These are phyloP conservation scores for Candida chauliodis DNA, from an alignment of 805 yeast genomes.

Conservation along the genomic window DNA sequence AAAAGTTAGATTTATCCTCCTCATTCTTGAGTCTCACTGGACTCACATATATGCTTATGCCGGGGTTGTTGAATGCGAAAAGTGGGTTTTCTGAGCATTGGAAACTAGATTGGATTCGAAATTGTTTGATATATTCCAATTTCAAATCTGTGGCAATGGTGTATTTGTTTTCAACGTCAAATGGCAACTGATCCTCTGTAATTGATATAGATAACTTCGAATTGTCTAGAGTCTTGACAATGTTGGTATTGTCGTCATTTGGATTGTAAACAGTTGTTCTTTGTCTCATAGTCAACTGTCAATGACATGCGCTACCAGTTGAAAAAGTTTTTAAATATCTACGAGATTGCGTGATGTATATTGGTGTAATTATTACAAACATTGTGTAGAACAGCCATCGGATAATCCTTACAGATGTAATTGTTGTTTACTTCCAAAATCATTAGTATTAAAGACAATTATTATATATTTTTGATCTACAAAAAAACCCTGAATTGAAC, in stretches of 20 bases:
- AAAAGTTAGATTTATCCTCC: conserved; percentile 18
- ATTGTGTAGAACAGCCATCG: no score
- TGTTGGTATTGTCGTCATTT: conserved; percentile 17
- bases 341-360: no score
- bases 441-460: no score
- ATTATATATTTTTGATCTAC: no score
- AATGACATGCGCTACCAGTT: not conserved
- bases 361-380: no score
- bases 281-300: conserved; percentile 19
- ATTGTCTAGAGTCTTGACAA: conserved; percentile 16
- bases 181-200: conserved; percentile 7
- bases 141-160: conserved; percentile 10
- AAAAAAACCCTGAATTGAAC: no score
- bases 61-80: conserved; percentile 17
- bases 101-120: conserved; percentile 18
- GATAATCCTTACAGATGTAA: no score
- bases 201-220: conserved; percentile 12
- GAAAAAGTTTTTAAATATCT: no score
- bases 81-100: conserved; percentile 14
- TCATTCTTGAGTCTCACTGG: conserved; percentile 19
- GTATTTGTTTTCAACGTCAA: conserved; percentile 17
- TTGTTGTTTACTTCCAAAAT: no score
- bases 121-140: conserved; percentile 13
- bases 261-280: conserved; percentile 31
- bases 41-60: conserved; percentile 27